Conservation (phyloP, 495 filamentous ascomycete species). For the Echria macrotheca region DNA sequence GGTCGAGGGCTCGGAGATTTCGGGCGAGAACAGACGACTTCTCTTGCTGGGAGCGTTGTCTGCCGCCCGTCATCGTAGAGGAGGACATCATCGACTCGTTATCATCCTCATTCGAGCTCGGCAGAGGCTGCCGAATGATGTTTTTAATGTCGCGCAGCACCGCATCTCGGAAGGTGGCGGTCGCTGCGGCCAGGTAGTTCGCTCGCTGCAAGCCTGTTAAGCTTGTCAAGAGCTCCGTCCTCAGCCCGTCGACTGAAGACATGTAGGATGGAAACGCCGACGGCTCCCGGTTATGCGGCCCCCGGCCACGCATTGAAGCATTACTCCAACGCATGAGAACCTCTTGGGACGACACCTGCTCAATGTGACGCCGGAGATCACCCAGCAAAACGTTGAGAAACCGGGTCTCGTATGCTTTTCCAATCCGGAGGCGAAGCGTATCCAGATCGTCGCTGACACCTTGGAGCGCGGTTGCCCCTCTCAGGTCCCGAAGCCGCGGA, state of each 20-base stretch:
- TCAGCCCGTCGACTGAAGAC: constrained; percentile 59
- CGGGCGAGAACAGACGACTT: constrained; percentile 86
- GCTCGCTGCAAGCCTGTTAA: constrained; percentile 75
- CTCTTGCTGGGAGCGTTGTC: constrained; percentile 71
- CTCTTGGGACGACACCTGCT: constrained; percentile 60
- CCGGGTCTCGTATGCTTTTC: constrained; percentile 75
- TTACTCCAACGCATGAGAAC: constrained; percentile 73
- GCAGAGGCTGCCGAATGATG: constrained; percentile 77
- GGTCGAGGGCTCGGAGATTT: constrained; percentile 79
- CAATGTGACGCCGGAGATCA: constrained; percentile 79
- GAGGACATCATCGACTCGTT: constrained; percentile 83
- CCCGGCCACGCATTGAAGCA: constrained; percentile 49
- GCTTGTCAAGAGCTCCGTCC: constrained; percentile 58
- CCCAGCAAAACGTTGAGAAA: constrained; percentile 73
- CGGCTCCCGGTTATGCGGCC: constrained; percentile 58
- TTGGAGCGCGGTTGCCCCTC: constrained; percentile 72
- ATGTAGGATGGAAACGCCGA: constrained; percentile 72
- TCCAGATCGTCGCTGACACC: constrained; percentile 72
- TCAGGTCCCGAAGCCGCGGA: constrained; percentile 58
- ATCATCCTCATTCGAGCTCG: constrained; percentile 89
- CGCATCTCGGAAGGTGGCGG: constrained; percentile 80
- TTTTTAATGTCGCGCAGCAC: constrained; percentile 81
- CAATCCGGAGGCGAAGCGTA: constrained; percentile 70
- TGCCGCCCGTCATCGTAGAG: constrained; percentile 68
- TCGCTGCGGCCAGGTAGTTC: constrained; percentile 70